Conservation (phyloP, 371 early-diverging fungal species). For the Parasitella parasitica region DNA sequence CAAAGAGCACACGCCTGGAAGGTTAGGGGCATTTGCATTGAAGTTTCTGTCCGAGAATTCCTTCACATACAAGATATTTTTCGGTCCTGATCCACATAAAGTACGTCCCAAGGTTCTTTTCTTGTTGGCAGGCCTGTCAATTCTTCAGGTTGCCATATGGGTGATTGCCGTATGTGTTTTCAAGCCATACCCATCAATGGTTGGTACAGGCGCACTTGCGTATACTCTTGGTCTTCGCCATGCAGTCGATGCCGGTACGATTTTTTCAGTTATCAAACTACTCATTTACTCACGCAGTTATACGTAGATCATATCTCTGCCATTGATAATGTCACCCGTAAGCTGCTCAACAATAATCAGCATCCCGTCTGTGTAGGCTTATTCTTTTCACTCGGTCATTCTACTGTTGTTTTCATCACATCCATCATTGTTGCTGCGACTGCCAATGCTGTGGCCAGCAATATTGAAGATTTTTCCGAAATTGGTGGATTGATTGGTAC, state of each 20-base stretch:
- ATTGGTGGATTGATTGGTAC: conserved; percentile 63
- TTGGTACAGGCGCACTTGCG: conserved; percentile 57
- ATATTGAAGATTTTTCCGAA: conserved; percentile 45
- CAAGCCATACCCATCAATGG: conserved; percentile 40
- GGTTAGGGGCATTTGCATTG: conserved; percentile 18
- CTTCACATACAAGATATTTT: conserved; percentile 33
- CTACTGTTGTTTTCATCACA: conserved; percentile 62
- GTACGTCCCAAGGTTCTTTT: conserved; percentile 34
- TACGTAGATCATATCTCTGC: conserved; percentile 67
- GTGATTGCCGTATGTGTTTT: conserved; percentile 36
- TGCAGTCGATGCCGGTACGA: conserved; percentile 65
- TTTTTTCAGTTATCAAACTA: not conserved
- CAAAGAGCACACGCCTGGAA: conserved; percentile 11
- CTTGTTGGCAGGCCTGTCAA: conserved; percentile 24
- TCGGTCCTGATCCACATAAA: conserved; percentile 39
- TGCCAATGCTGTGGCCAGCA: conserved; percentile 48
- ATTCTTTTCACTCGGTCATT: conserved; percentile 71
- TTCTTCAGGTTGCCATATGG: conserved; percentile 50
- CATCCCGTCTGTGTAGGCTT: conserved; percentile 62
- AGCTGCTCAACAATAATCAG: conserved; percentile 47
- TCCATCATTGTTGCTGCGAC: conserved; percentile 55
- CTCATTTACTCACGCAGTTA: not conserved
- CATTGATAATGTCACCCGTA: conserved; percentile 72
- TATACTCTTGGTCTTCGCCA: conserved; percentile 69
- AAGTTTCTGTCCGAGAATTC: conserved; percentile 26